These are phyloP conservation scores for Thraustotheca clavata DNA, from an alignment of 352 stramenopile species.

Conservation along the genomic window DNA sequence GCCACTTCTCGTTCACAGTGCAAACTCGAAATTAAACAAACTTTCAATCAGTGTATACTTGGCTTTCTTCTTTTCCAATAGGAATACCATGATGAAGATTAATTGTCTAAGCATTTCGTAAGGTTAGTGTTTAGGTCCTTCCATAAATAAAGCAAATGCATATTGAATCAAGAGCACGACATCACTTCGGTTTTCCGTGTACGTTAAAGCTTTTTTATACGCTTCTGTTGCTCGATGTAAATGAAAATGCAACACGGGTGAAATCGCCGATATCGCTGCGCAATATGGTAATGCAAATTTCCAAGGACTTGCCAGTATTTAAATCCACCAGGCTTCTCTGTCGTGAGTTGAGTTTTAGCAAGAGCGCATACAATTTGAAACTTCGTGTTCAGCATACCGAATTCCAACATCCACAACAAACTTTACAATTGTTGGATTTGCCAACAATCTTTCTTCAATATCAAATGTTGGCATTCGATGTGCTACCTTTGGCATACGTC, in stretches of 20 bases:
- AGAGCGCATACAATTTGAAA: background rate
- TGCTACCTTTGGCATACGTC: background rate
- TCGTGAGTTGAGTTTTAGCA: slow-evolving; percentile 15
- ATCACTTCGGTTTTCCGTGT: slow-evolving; percentile 7
- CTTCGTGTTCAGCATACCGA: background rate
- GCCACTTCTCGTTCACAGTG: background rate
- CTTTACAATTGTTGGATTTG: background rate
- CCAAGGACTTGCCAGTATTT: slow-evolving; percentile 10
- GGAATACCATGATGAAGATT: slow-evolving; percentile 8
- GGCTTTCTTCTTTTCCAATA: background rate
- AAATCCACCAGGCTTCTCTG: slow-evolving; percentile 1
- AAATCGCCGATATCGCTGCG: background rate
- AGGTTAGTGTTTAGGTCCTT: slow-evolving; percentile 1
- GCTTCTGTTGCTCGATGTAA: background rate
- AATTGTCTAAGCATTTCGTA: slow-evolving; percentile 12
- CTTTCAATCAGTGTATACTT: background rate
- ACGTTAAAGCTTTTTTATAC: slow-evolving; percentile 6
- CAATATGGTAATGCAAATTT: background rate
- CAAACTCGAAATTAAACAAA: slow-evolving; percentile 3
- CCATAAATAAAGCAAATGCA: slow-evolving; percentile 12
- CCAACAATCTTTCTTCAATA: slow-evolving; percentile 7
- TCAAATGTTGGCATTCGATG: slow-evolving; percentile 6
- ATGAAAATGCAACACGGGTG: slow-evolving; percentile 15
- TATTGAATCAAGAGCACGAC: slow-evolving; percentile 8
- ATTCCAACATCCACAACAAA: background rate